Conservation (phyloP, 139 green algal species). For the Yamagishiella unicocca region DNA sequence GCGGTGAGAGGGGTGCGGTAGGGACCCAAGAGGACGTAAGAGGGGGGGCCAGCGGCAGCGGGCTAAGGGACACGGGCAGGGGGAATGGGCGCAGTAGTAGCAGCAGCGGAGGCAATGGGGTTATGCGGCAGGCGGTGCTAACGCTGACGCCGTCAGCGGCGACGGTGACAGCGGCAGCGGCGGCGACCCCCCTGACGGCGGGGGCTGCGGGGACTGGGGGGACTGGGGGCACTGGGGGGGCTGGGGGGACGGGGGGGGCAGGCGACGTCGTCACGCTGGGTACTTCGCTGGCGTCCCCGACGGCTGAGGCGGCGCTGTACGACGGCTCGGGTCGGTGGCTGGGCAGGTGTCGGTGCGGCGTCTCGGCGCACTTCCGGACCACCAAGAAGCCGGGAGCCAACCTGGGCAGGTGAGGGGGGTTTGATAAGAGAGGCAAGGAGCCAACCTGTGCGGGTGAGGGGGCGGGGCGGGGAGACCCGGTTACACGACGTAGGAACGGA, state of each 20-base stretch:
- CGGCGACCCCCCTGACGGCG: too few species aligned
- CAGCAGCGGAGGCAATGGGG: background rate
- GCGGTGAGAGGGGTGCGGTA: background rate
- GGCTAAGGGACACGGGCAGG: too few species aligned
- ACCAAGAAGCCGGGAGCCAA: conserved; percentile 55
- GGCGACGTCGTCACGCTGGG: too few species aligned
- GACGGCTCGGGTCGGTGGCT: conserved; percentile 23
- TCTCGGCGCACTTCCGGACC: conserved; percentile 37
- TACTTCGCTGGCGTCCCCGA: too few species aligned
- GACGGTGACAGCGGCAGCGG: background rate
- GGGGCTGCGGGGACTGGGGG: too few species aligned
- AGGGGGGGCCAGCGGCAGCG: too few species aligned
- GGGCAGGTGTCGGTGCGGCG: conserved; percentile 34
- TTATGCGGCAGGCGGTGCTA: conserved; percentile 31
- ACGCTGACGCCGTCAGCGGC: background rate
- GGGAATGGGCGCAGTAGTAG: background rate
- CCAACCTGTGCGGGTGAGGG: background rate
- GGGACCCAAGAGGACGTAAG: too few species aligned
- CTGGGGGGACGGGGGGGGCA: too few species aligned
- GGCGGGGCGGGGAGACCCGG: too few species aligned
- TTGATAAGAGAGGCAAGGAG: background rate
- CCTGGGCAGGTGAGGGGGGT: conserved; percentile 23
- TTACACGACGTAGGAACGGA: background rate
- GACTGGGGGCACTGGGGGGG: too few species aligned
- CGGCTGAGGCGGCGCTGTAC: background rate